A percentile compares a stretch with the other conserved stretches of the same genome.
phyloP scores from a whole-genome alignment of 306 rosid genomes.

The Biancaea sappan region DNA sequence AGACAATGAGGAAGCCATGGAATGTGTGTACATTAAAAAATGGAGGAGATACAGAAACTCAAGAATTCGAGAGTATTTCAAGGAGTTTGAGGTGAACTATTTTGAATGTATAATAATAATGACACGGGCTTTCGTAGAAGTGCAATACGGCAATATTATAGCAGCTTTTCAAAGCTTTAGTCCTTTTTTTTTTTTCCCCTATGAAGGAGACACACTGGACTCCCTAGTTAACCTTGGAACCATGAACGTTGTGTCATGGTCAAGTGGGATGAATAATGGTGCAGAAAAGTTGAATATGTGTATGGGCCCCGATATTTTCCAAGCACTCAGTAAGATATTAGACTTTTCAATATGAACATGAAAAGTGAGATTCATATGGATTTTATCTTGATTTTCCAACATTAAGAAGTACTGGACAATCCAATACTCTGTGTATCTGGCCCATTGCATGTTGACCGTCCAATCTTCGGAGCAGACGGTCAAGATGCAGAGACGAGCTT shows the following conservation, averaged over 20 bases:
- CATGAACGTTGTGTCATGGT: slow-evolving; percentile 5
- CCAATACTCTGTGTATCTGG: no score
- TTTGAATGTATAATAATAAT: neutral
- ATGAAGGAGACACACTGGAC: neutral
- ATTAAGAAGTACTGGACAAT: no score
- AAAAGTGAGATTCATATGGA: no score
- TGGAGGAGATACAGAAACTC: neutral
- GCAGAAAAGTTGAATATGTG: slow-evolving; percentile 25
- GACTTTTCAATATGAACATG: no score
- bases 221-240: neutral
- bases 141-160: neutral
- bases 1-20: slow-evolving; percentile 52
- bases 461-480: no score
- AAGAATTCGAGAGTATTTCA: slow-evolving; percentile 18
- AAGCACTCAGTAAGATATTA: no score
- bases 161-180: neutral
- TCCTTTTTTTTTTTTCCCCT: neutral
- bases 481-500: no score
- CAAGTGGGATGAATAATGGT: slow-evolving; percentile 8
- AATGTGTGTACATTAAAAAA: slow-evolving; percentile 5
- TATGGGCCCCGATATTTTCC: no score
- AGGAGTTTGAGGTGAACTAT: neutral
- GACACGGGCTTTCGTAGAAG: neutral
- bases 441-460: no score
- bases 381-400: no score